Conservation (phyloP, 148 eudicot genomes). For the Silene latifolia region DNA sequence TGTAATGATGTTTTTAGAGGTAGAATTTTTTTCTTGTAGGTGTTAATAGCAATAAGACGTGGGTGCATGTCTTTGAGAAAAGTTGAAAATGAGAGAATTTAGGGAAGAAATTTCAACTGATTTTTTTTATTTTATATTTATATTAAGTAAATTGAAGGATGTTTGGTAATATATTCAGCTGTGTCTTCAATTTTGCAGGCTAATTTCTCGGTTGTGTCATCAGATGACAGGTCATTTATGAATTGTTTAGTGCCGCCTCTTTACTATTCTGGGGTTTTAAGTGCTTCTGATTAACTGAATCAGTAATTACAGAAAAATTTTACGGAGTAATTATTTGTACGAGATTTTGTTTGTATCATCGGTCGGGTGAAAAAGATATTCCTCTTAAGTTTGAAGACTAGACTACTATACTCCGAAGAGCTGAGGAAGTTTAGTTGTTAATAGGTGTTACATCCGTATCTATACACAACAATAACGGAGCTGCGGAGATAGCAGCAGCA, state of each 20-base stretch:
- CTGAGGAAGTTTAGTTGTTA: too few relatives aligned
- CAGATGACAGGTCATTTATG: neutral
- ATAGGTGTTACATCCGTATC: too few relatives aligned
- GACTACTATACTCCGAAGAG: too few relatives aligned
- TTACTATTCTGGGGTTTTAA: neutral
- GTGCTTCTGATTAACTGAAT: neutral
- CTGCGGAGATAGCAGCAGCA: too few relatives aligned
- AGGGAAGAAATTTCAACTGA: slow-evolving; percentile 12
- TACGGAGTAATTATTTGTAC: too few relatives aligned
- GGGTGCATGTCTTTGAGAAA: slow-evolving; percentile 32
- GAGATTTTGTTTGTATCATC: too few relatives aligned
- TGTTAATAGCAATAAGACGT: slow-evolving; percentile 23
- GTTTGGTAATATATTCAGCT: slow-evolving; percentile 20
- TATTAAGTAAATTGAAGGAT: slow-evolving; percentile 27
- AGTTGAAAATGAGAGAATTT: slow-evolving; percentile 7
- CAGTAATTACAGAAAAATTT: too few relatives aligned
- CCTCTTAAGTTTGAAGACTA: too few relatives aligned
- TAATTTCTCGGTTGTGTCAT: slow-evolving; percentile 17
- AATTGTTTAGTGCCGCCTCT: neutral
- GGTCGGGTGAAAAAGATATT: too few relatives aligned
- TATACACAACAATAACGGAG: too few relatives aligned
- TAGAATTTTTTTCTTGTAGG: neutral
- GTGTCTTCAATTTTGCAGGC: slow-evolving; percentile 15
- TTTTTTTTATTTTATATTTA: slow-evolving; percentile 8
- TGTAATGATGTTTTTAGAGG: slow-evolving; percentile 3